A percentile compares a stretch with the other conserved stretches of the same genome.
Conservation (phyloP, 2,329 filamentous ascomycete species). For the Pyrenochaeta sp. region DNA sequence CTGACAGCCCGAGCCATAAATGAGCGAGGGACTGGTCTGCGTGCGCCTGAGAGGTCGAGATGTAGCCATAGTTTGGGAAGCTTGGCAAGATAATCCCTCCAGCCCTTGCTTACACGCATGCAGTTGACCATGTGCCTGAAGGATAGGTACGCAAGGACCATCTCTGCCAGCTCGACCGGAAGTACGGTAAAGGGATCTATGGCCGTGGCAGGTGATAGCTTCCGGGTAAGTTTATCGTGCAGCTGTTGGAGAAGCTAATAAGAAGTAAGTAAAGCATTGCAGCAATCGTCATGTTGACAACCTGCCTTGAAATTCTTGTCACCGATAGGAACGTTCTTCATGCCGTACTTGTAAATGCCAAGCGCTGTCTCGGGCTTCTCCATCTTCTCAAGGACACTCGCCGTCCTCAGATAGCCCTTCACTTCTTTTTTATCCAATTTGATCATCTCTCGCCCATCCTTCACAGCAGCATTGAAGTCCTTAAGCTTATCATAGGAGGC, state of each 20-base stretch:
- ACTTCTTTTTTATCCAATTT: constrained; percentile 59
- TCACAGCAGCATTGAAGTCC: constrained; percentile 60
- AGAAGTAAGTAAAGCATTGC: background rate
- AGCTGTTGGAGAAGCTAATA: constrained; percentile 54
- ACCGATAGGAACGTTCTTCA: constrained; percentile 59
- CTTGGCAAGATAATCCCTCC: constrained; percentile 61
- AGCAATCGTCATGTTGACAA: background rate
- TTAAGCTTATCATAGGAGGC: constrained; percentile 64
- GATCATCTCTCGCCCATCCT: constrained; percentile 67
- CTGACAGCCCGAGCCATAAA: constrained; percentile 56
- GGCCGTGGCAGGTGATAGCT: constrained; percentile 53
- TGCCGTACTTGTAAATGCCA: constrained; percentile 66
- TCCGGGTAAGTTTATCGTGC: constrained; percentile 57
- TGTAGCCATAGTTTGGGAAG: constrained; percentile 60
- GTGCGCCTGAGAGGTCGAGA: constrained; percentile 61
- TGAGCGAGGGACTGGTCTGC: constrained; percentile 50
- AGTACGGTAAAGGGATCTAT: constrained; percentile 63
- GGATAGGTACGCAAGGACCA: constrained; percentile 61
- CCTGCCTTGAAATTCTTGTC: constrained; percentile 43
- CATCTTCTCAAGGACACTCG: constrained; percentile 58
- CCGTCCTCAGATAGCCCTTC: constrained; percentile 67
- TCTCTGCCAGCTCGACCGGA: constrained; percentile 63
- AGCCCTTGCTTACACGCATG: constrained; percentile 64
- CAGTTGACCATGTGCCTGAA: constrained; percentile 62
- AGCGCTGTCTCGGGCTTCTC: constrained; percentile 62